phyloP scores from a whole-genome alignment of 306 rosid genomes.

The Casuarina cunninghamiana region DNA sequence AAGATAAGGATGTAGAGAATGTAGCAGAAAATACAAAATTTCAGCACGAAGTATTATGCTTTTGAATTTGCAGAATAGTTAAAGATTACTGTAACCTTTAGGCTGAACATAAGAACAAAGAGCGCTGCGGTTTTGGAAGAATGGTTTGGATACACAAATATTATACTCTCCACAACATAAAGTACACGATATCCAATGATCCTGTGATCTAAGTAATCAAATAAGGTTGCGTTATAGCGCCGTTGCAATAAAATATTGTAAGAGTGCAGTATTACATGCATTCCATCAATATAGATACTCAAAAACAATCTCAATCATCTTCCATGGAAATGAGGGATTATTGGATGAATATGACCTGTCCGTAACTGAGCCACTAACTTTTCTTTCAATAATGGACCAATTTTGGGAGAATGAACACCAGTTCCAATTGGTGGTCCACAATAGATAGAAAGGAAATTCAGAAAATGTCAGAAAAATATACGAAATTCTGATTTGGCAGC shows the following conservation, averaged over 20 bases:
- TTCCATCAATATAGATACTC: slow-evolving; percentile 21
- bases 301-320: slow-evolving; percentile 6
- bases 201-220: slow-evolving; percentile 20
- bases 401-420: too few species aligned
- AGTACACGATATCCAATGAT: slow-evolving; percentile 18
- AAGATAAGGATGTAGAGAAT: too few species aligned
- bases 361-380: neutral
- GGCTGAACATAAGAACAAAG: neutral
- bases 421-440: too few species aligned
- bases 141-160: neutral
- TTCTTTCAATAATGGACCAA: neutral
- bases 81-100: neutral
- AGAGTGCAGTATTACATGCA: slow-evolving; percentile 14
- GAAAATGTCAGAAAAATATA: too few species aligned
- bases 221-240: slow-evolving; percentile 27
- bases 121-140: neutral
- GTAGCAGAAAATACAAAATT: too few species aligned
- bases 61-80: neutral
- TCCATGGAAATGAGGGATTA: neutral
- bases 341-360: neutral
- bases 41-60: too few species aligned
- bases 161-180: neutral
- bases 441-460: too few species aligned
- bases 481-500: neutral
- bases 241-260: slow-evolving; percentile 14